phyloP scores from a whole-genome alignment of 2,329 filamentous ascomycete genomes.

The Cercospora citrullina region DNA sequence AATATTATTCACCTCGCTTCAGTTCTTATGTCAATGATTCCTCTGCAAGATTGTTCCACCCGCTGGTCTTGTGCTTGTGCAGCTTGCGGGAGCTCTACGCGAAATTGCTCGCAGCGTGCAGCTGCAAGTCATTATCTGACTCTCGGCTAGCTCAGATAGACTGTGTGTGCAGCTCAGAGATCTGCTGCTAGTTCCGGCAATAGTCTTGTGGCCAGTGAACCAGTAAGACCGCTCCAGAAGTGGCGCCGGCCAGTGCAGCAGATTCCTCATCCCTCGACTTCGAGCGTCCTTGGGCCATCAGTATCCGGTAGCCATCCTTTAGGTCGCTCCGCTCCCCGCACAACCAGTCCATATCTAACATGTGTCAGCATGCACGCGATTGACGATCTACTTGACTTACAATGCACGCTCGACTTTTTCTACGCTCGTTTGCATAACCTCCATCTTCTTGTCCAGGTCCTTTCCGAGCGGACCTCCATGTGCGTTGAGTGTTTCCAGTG shows the following conservation, averaged over 20 bases:
- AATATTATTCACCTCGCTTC: not conserved
- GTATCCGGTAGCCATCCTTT: slow-evolving; percentile 87
- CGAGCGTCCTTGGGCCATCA: slow-evolving; percentile 42
- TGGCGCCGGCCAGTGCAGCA: not conserved
- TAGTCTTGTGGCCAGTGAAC: not conserved
- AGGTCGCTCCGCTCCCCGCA: slow-evolving; percentile 83
- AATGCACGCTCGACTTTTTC: slow-evolving; percentile 79
- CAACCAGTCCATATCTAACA: slow-evolving; percentile 70
- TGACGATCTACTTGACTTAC: slow-evolving; percentile 15
- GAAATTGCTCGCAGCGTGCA: not conserved
- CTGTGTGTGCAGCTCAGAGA: not conserved
- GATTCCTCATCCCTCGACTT: slow-evolving; percentile 42
- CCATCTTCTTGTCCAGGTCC: slow-evolving; percentile 76
- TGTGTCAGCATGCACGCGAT: not conserved
- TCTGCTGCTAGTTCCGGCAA: not conserved
- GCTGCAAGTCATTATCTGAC: not conserved
- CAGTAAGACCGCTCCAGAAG: not conserved
- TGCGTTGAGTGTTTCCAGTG: slow-evolving; percentile 71
- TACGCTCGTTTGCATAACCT: slow-evolving; percentile 83
- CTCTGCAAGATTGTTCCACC: not conserved
- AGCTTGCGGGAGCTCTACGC: not conserved
- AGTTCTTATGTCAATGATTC: not conserved
- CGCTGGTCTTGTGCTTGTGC: not conserved
- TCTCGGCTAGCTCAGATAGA: not conserved
- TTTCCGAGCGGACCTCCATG: slow-evolving; percentile 56